Evolutionary conservation across 2,329 filamentous ascomycete genomes (phyloP), one percentile per base, ranked within the genome.

Genomic region (Cladosporium sp.): DNA sequence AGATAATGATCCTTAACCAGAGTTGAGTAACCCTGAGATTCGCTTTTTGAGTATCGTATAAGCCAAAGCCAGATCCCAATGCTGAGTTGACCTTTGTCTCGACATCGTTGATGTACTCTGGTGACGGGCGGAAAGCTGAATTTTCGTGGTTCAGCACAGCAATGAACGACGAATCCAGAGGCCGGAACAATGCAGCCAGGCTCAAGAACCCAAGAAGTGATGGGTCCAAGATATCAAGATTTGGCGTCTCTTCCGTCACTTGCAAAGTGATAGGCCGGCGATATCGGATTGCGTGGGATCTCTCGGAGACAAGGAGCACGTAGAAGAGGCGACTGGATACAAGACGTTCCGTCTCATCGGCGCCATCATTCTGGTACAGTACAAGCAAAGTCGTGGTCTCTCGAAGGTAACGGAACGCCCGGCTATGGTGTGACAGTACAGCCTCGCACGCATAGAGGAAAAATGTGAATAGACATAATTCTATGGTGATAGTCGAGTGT

Each of bases 11-110:
- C 10, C 52, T 40, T 8, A 55, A 20, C 52, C 52, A 55, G 8
- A 55, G 52, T n/a, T 55, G 52, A 12, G 52, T 55, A 8, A 55
- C 52, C 37, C 52, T 47, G 7, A 55, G 39, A 15, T 47, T 55
- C n/a, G 52, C 52, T 19, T 55, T 55, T n/a, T 55, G 52, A 1
- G 40, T 55, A n/a, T 55, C 52, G 19, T 55, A 37, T 4, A 55
- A 36, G 20, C 25, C 32, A 13, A 55, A 37, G 15, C 40, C 39
- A 13, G 40, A 28, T 9, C 39, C 40, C 15, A 55, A 9, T 7
- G 52, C 52, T 24, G 39, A 37, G 19, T 55, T 55, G 15, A 55
- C 34, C 25, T 36, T 28, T 7, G 40, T 28, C 19, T 55, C 52
- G 19, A 55, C 52, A 28, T 55, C 32, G 40, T 37, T 55, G 28